Percentiles rank a stretch among this genome's conserved stretches.
These are phyloP conservation scores for Mucor racemosus DNA, from an alignment of 371 early-diverging fungal genomes.

Conservation along the genomic window DNA sequence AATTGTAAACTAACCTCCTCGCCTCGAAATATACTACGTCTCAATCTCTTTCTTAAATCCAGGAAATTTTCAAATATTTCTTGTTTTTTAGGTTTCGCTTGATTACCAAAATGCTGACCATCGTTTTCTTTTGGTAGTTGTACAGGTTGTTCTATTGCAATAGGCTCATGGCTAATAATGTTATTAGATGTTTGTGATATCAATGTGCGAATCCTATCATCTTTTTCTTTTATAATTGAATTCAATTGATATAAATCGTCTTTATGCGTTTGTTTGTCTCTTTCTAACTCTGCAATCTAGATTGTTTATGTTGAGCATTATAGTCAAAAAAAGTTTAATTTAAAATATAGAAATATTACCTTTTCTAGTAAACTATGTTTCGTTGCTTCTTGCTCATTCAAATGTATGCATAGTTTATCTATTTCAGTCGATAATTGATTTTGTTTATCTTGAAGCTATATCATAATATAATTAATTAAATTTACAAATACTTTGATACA, in stretches of 20 bases:
- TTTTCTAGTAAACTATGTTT: constrained; percentile 23
- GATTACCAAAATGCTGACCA: not conserved
- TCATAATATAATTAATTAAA: not conserved
- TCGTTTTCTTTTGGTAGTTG: not conserved
- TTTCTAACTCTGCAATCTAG: constrained; percentile 44
- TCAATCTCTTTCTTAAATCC: constrained; percentile 38
- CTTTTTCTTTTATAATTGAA: constrained; percentile 24
- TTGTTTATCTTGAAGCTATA: constrained; percentile 21
- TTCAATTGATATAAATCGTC: constrained; percentile 25
- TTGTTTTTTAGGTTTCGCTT: not conserved
- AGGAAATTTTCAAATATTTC: constrained; percentile 24
- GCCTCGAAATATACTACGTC: constrained; percentile 44
- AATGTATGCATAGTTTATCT: constrained; percentile 1
- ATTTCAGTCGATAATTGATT: constrained; percentile 3
- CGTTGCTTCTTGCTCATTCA: constrained; percentile 19
- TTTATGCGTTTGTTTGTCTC: constrained; percentile 35
- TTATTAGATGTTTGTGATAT: not conserved
- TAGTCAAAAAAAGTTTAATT: not conserved
- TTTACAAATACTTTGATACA: too few relatives aligned
- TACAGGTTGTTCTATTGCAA: not conserved
- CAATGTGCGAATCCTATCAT: constrained; percentile 12
- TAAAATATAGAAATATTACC: constrained; percentile 30
- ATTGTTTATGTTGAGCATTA: not conserved
- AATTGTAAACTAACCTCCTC: constrained; percentile 39
- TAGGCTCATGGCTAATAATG: not conserved